phyloP scores from a whole-genome alignment of 2,329 filamentous ascomycete genomes.

The Neocatenulostroma microsporum region DNA sequence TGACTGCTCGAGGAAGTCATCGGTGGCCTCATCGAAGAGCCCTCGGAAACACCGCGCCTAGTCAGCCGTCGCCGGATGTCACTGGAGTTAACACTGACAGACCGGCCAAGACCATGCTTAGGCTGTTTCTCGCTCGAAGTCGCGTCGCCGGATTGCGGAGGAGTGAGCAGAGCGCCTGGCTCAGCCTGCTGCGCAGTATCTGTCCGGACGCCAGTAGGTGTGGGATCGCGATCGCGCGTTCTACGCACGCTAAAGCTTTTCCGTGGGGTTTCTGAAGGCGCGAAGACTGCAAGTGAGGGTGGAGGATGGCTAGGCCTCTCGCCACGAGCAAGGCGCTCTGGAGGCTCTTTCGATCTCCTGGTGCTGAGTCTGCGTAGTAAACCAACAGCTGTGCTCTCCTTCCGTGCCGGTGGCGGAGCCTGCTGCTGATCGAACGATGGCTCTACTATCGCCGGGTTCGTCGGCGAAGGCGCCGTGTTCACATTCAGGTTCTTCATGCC shows the following conservation, averaged over 20 bases:
- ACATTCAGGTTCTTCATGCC: constrained; percentile 59
- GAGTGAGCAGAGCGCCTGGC: constrained; percentile 59
- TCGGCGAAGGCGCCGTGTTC: constrained; percentile 44
- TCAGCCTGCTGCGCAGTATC: constrained; percentile 6
- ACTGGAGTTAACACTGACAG: constrained; percentile 84
- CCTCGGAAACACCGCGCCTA: constrained; percentile 48
- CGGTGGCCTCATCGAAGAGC: constrained; percentile 34
- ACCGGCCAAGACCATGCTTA: constrained; percentile 64
- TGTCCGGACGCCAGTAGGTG: constrained; percentile 30
- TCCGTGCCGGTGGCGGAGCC: constrained; percentile 50
- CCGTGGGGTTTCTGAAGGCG: constrained; percentile 63
- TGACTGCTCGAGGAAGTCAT: constrained; percentile 21
- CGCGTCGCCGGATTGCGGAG: constrained; percentile 54
- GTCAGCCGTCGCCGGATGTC: constrained; percentile 63
- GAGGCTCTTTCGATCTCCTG: constrained; percentile 60
- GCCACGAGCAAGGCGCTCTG: constrained; percentile 39
- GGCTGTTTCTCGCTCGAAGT: constrained; percentile 25
- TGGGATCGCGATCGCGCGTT: constrained; percentile 53
- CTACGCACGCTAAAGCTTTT: constrained; percentile 84
- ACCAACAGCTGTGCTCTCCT: constrained; percentile 79
- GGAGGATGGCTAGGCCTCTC: constrained; percentile 58
- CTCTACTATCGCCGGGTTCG: constrained; percentile 37
- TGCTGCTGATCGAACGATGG: constrained; percentile 28
- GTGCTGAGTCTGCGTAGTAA: constrained; percentile 88
- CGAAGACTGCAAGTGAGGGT: constrained; percentile 73